Evolutionary conservation across 768 basidiomycete genomes (phyloP).

Genomic region (Nidularia pulvinata): DNA sequence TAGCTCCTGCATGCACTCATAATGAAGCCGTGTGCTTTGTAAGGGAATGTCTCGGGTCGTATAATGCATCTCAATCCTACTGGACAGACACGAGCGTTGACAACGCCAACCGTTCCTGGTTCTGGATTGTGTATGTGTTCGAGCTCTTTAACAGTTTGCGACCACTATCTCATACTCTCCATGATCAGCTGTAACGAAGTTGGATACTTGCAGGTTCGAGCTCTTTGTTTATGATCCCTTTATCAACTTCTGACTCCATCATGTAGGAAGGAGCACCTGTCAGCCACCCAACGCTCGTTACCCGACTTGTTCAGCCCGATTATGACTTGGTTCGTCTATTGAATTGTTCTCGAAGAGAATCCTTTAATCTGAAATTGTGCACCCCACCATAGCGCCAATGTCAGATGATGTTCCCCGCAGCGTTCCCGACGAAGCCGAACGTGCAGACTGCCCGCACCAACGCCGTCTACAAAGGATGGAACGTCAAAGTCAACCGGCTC

Average conservation of each 20-base stretch:
- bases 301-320: constrained; percentile 49
- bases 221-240: background rate
- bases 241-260: background rate
- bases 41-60: constrained; percentile 41
- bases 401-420: constrained; percentile 62
- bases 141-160: no score
- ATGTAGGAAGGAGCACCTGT: constrained; percentile 39
- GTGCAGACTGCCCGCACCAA: constrained; percentile 46
- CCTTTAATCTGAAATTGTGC: background rate
- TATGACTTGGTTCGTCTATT: constrained; percentile 48
- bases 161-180: no score
- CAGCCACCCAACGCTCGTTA: constrained; percentile 42
- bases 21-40: no score
- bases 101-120: constrained; percentile 63
- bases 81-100: constrained; percentile 59
- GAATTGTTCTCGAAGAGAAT: constrained; percentile 1
- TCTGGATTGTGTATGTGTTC: constrained; percentile 60
- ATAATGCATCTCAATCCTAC: constrained; percentile 32
- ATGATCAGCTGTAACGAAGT: constrained; percentile 59
- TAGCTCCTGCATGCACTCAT: no score
- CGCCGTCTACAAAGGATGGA: constrained; percentile 58
- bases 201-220: constrained; percentile 50
- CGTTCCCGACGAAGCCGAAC: constrained; percentile 45
- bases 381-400: constrained; percentile 56
- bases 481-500: constrained; percentile 51